These are phyloP conservation scores for Atkinsonella hypoxylon DNA, from an alignment of 2,329 filamentous ascomycete species.

Conservation along the genomic window DNA sequence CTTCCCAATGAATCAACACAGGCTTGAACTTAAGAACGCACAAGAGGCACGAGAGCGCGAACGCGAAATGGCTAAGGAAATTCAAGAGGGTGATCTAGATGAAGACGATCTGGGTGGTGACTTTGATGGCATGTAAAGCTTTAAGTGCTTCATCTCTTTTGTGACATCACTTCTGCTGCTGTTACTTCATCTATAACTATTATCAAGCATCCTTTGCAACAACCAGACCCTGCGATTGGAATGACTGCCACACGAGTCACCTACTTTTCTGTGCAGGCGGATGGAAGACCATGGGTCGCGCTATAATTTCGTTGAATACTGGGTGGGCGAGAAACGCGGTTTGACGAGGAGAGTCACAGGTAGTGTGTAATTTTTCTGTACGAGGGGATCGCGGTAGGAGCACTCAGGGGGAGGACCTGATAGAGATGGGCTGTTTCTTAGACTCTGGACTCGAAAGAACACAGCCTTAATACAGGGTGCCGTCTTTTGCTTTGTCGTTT, in stretches of 20 bases:
- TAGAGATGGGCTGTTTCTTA: constrained; percentile 1
- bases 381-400: not conserved
- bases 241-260: not conserved
- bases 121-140: constrained; percentile 79
- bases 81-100: constrained; percentile 92
- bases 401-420: not conserved
- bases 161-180: constrained; percentile 9
- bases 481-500: constrained; percentile 6
- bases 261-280: not conserved
- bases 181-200: not conserved
- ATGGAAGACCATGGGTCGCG: not conserved
- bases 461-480: constrained; percentile 1
- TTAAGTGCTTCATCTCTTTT: constrained; percentile 3
- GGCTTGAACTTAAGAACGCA: constrained; percentile 92
- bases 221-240: not conserved
- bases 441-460: not conserved
- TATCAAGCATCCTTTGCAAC: not conserved
- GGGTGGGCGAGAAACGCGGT: not conserved
- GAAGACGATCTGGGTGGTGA: constrained; percentile 93
- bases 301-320: not conserved
- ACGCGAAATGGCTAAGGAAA: constrained; percentile 95
- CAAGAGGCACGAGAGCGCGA: constrained; percentile 96
- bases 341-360: not conserved
- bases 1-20: constrained; percentile 98
- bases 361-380: not conserved